Base-by-base conservation (phyloP, 495 filamentous ascomycete genomes). In the Parmelia sp. region DNA sequence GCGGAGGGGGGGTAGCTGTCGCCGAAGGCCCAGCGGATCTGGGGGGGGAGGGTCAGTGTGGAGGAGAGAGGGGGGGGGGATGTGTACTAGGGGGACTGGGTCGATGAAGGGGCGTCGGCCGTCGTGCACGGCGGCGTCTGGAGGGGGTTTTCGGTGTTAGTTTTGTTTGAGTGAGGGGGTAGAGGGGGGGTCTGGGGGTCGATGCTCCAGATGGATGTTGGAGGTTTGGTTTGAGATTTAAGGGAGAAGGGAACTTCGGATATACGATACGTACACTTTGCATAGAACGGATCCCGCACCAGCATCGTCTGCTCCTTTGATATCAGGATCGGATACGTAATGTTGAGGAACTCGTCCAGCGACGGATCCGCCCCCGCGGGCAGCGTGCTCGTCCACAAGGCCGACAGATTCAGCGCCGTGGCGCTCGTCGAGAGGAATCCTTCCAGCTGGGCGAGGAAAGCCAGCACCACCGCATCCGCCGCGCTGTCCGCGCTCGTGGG, bases 1-100 rank as follows among this genome's bases (percentile, higher is more conserved):
- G 72, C 72, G 2, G 74, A 69, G 21, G 71, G 69, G 0, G 79
- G 74, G 47, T 76, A 71, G 2, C 68, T 57, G 62, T 82, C 78
- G 35, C 80, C 84, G 69, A 75, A 86, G 1, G 71, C 73, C 84
- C 85, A 89, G 11, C 85, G 80, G 3, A 74, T 56, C 68, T 69
- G n/a, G n/a, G n/a, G n/a, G n/a, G n/a, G n/a, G n/a, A n/a, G n/a
- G n/a, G 17, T 47, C 35, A 44, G 17, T 40, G 3, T 33, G n/a
- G n/a, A n/a, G n/a, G n/a, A n/a, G n/a, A n/a, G n/a, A n/a, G n/a
- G n/a, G n/a, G n/a, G n/a, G 10, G 8, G 10, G 51, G 12, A 55
- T 12, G 21, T 60, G 25, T 62, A 68, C 65, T 7, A 84, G 67
- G 3, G 84, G 84, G 0, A 71, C 75, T 1, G 83, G 83, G 68